phyloP scores from a whole-genome alignment of 2,329 filamentous ascomycete species.

The Aspergillus quadricinctus region DNA sequence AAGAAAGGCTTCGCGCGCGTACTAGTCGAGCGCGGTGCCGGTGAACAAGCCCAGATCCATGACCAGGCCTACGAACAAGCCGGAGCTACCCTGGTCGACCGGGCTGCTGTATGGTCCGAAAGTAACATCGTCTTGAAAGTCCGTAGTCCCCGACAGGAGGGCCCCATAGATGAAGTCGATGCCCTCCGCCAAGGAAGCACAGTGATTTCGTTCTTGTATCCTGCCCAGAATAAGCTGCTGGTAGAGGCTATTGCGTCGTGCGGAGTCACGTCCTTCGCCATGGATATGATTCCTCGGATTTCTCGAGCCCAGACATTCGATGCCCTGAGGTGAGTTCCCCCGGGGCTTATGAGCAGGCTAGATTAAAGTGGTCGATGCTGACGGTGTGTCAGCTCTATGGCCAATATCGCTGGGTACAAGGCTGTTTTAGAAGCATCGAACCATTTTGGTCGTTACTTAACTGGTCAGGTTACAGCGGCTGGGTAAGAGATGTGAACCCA shows the following conservation, averaged over 20 bases:
- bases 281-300: constrained; percentile 90
- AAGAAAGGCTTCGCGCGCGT: constrained; percentile 81
- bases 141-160: constrained; percentile 62
- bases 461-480: constrained; percentile 84
- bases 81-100: constrained; percentile 71
- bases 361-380: neutral
- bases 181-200: constrained; percentile 66
- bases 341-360: neutral
- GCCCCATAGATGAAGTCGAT: constrained; percentile 60
- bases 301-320: constrained; percentile 86
- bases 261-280: constrained; percentile 74
- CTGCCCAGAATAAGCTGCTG: constrained; percentile 70
- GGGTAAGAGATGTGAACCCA: constrained; percentile 45
- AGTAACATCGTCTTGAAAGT: constrained; percentile 83
- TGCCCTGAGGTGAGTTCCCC: constrained; percentile 53
- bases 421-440: constrained; percentile 87
- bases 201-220: constrained; percentile 78
- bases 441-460: constrained; percentile 81
- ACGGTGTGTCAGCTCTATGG: constrained; percentile 63
- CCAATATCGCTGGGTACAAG: constrained; percentile 91
- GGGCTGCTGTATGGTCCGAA: constrained; percentile 64
- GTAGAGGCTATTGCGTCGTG: constrained; percentile 68
- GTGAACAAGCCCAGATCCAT: constrained; percentile 68
- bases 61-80: constrained; percentile 73
- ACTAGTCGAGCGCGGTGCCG: constrained; percentile 76